Conservation (phyloP, 345 rosid genomes). For the Acer saccharum region DNA sequence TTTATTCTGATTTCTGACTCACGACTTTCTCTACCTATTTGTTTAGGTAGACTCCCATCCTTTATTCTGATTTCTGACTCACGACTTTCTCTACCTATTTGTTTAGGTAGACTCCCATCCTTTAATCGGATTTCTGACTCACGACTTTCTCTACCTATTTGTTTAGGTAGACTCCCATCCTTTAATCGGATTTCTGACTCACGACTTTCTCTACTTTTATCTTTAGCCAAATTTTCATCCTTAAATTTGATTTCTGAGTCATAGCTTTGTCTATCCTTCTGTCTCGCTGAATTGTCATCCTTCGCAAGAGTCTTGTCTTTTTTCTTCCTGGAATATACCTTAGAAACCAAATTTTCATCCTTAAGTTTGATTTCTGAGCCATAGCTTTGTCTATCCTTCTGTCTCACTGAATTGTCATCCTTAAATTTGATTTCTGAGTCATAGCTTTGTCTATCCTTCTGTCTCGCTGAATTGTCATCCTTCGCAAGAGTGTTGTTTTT, state of each 20-base stretch:
- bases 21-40: conserved; percentile 26
- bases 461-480: conserved; percentile 23
- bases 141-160: conserved; percentile 26
- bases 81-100: conserved; percentile 25
- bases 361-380: too few relatives aligned
- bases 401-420: conserved; percentile 16
- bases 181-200: conserved; percentile 44
- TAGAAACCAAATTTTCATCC: background rate
- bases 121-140: conserved; percentile 34
- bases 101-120: conserved; percentile 27
- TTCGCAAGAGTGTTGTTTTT: conserved; percentile 28
- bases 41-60: conserved; percentile 26
- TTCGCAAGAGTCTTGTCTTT: conserved; percentile 27
- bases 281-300: conserved; percentile 23
- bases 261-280: conserved; percentile 21
- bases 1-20: conserved; percentile 43
- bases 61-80: conserved; percentile 44
- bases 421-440: conserved; percentile 40
- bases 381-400: conserved; percentile 24
- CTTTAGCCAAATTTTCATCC: conserved; percentile 17
- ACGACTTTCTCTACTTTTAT: conserved; percentile 25
- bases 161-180: conserved; percentile 27
- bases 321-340: conserved; percentile 36
- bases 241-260: conserved; percentile 40
- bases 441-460: conserved; percentile 21